Percentiles rank a stretch among this genome's conserved stretches.
These are phyloP conservation scores for Plasmodium inui DNA, from an alignment of 169 alveolate species.

Conservation along the genomic window DNA sequence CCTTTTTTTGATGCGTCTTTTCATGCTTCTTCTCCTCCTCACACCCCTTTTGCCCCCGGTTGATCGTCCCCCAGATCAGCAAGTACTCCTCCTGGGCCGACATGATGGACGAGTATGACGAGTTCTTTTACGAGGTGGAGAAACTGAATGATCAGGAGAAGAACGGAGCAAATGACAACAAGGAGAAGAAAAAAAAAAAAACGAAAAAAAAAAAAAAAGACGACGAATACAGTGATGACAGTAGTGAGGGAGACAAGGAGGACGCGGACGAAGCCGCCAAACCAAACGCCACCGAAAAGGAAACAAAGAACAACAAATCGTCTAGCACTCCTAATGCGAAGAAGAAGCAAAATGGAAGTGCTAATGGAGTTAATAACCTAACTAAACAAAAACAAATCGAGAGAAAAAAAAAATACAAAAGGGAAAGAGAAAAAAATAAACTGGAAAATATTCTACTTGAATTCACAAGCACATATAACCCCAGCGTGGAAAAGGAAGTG, in stretches of 20 bases:
- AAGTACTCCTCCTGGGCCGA: slow-evolving; percentile 65
- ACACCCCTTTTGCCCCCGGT: not conserved
- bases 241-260: slow-evolving; percentile 16
- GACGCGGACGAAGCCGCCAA: not conserved
- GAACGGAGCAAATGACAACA: not conserved
- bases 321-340: not conserved
- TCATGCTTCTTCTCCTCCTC: too few species aligned
- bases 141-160: slow-evolving; percentile 17
- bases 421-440: slow-evolving; percentile 9
- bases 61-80: not conserved
- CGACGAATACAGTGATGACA: not conserved
- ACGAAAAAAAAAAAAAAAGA: not conserved
- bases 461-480: slow-evolving; percentile 8
- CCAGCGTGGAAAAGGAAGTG: not conserved
- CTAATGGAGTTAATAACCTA: not conserved
- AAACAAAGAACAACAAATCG: not conserved
- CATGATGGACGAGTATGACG: slow-evolving; percentile 55
- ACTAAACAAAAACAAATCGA: not conserved
- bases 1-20: not conserved
- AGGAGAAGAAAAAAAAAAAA: slow-evolving; percentile 50
- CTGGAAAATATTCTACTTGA: slow-evolving; percentile 38
- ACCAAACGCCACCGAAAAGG: not conserved
- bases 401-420: slow-evolving; percentile 17
- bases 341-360: not conserved
- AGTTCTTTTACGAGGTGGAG: slow-evolving; percentile 56